These are phyloP conservation scores for Apiospora phragmitis DNA, from an alignment of 2,329 filamentous ascomycete species.

Conservation along the genomic window DNA sequence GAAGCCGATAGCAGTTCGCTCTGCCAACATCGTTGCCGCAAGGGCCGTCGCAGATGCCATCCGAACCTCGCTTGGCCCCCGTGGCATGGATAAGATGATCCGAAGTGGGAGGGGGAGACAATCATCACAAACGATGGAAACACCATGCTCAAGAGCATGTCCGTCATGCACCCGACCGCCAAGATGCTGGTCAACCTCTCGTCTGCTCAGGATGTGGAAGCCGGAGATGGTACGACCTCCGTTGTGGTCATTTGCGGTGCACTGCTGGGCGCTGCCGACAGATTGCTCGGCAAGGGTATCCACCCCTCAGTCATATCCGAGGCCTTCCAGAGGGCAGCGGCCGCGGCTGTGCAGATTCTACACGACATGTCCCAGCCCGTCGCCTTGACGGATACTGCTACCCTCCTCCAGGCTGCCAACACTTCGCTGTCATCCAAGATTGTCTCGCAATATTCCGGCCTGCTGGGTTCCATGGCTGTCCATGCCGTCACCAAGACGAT, in stretches of 20 bases:
- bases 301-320: conserved; percentile 98
- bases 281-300: conserved; percentile 87
- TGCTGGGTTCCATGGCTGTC: conserved; percentile 96
- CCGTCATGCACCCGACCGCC: conserved; percentile 97
- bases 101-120: conserved; percentile 94
- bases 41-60: conserved; percentile 98
- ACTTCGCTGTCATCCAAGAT: conserved; percentile 98
- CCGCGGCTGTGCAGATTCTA: conserved; percentile 83
- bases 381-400: conserved; percentile 80
- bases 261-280: conserved; percentile 89
- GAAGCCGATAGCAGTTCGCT: conserved; percentile 96
- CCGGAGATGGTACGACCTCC: conserved; percentile 96
- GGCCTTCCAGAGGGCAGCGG: conserved; percentile 92
- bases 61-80: conserved; percentile 90
- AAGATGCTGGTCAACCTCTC: conserved; percentile 99
- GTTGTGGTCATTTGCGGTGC: conserved; percentile 98
- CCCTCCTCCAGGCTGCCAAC: conserved; percentile 92
- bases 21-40: conserved; percentile 94
- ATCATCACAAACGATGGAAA: conserved; percentile 99
- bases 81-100: conserved; percentile 99
- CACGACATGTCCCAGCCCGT: conserved; percentile 97
- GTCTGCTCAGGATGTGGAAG: conserved; percentile 96
- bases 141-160: conserved; percentile 99
- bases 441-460: conserved; percentile 93
- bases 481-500: conserved; percentile 96